These are phyloP conservation scores for Henningerozyma blattae DNA, from an alignment of 805 yeast genomes.

Conservation along the genomic window DNA sequence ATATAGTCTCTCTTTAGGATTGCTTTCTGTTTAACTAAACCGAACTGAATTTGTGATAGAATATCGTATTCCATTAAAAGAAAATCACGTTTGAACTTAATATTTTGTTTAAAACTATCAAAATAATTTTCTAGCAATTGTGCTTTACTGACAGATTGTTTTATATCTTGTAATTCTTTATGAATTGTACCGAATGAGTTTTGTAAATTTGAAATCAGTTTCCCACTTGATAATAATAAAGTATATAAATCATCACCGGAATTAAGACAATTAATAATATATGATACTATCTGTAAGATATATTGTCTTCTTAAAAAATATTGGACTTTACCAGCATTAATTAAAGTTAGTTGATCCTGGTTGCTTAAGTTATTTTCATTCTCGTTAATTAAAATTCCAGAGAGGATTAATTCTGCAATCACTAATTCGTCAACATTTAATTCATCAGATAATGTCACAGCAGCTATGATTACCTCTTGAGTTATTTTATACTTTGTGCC, in stretches of 20 bases:
- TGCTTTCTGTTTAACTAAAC: slow-evolving; percentile 31
- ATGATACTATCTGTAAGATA: slow-evolving; percentile 54
- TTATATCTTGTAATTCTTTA: slow-evolving; percentile 39
- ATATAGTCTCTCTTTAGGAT: slow-evolving; percentile 26
- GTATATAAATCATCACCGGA: slow-evolving; percentile 8
- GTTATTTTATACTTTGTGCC: slow-evolving; percentile 42
- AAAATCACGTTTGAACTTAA: slow-evolving; percentile 50
- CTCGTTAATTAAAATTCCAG: slow-evolving; percentile 17
- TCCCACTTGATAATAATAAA: slow-evolving; percentile 7
- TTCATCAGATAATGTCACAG: slow-evolving; percentile 48
- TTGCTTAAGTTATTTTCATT: slow-evolving; percentile 4
- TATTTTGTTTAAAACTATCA: slow-evolving; percentile 33
- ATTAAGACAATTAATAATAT: slow-evolving; percentile 20
- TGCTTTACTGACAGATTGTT: slow-evolving; percentile 38
- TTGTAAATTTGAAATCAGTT: slow-evolving; percentile 33
- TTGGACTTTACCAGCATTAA: slow-evolving; percentile 54
- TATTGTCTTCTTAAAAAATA: slow-evolving; percentile 61
- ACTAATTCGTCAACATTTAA: slow-evolving; percentile 66
- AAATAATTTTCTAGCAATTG: slow-evolving; percentile 41
- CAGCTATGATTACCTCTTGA: slow-evolving; percentile 47
- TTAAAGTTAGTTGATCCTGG: slow-evolving; percentile 20
- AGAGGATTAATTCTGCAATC: slow-evolving; percentile 55
- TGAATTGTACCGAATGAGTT: slow-evolving; percentile 50
- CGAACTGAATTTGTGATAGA: slow-evolving; percentile 52
- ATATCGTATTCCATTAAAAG: slow-evolving; percentile 58